phyloP scores from a whole-genome alignment of 768 basidiomycete genomes.

The Xerocomus potaroensis region DNA sequence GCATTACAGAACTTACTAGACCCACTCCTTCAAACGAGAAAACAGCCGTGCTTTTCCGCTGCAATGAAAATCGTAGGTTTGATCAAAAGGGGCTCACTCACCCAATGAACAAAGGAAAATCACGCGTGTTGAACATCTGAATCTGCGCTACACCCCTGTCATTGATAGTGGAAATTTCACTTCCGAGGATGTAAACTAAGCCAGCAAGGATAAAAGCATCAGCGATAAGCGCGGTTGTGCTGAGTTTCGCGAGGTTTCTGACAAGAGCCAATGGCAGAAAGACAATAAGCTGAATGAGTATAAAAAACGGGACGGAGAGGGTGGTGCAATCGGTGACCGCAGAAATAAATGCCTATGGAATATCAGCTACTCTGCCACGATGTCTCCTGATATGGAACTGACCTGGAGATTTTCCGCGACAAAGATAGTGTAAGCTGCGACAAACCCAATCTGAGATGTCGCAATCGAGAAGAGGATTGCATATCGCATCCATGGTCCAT shows the following conservation, averaged over 20 bases:
- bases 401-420: slow-evolving; percentile 85
- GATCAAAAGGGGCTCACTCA: slow-evolving; percentile 38
- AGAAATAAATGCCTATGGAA: slow-evolving; percentile 70
- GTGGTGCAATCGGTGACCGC: slow-evolving; percentile 74
- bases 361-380: not conserved
- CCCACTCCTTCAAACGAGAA: slow-evolving; percentile 99
- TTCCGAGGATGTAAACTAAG: slow-evolving; percentile 80
- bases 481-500: slow-evolving; percentile 91
- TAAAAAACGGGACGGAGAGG: slow-evolving; percentile 74
- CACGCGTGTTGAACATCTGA: slow-evolving; percentile 80
- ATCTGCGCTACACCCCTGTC: slow-evolving; percentile 72
- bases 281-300: slow-evolving; percentile 75
- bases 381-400: not conserved
- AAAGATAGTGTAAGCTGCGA: slow-evolving; percentile 91
- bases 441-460: slow-evolving; percentile 87
- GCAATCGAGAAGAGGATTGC: slow-evolving; percentile 84
- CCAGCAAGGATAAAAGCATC: slow-evolving; percentile 95
- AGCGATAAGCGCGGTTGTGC: slow-evolving; percentile 85
- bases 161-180: slow-evolving; percentile 69
- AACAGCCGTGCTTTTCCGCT: slow-evolving; percentile 73
- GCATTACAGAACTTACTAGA: slow-evolving; percentile 47
- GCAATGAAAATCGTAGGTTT: slow-evolving; percentile 1
- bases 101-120: slow-evolving; percentile 93
- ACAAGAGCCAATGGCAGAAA: slow-evolving; percentile 89
- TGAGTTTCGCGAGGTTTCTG: slow-evolving; percentile 92